Evolutionary conservation across 108 stramenopile genomes (phyloP), one percentile per base, ranked within the genome.

Genomic region (Heterococcus sp.): DNA sequence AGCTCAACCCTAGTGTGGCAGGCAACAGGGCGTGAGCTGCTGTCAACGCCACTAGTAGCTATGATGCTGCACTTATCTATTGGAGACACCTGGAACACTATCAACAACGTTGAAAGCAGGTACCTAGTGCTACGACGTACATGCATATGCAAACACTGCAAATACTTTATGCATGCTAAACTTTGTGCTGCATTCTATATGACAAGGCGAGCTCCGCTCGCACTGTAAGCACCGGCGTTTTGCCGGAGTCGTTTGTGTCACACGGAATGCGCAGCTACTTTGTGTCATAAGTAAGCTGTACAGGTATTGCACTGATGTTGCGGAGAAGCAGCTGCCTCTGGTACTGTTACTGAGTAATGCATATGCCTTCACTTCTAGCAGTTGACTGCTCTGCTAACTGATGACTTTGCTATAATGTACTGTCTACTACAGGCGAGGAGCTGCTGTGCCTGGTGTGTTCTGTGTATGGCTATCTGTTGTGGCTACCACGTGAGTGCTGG

Each of bases 51-150:
- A 2, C 74, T 93, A 5, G 37, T 75, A 70, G 85, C 92, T 1
- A 84, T 96, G 38, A 87, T 94, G 38, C 65, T 92, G 0, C 95
- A 96, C 89, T 84, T 96, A 64, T 89, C 90, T 32, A 82, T 94
- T 69, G 94, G 95, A 5, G 95, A 96, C 88, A 87, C 93, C 2
- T 96, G 95, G 95, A 96, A 96, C 88, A 93, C 93, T 36, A 91
- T 96, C 80, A 96, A 93, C 86, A 96, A 95, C 87, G 92, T 92
- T 2, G 95, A 96, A 78, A 88, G 14, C 46, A 58, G 46, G 46
- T 58, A 21, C 14, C 14, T 58, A 58, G 46, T 58, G 46, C 46
- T 14, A 21, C 8, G 21, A 21, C 46, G 46, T 58, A 21, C n/a
- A n/a, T n/a, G n/a, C n/a, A n/a, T n/a, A n/a, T n/a, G n/a, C n/a